Evolutionary conservation across 257 asterid species (phyloP).

Genomic region (Scutellaria minor): DNA sequence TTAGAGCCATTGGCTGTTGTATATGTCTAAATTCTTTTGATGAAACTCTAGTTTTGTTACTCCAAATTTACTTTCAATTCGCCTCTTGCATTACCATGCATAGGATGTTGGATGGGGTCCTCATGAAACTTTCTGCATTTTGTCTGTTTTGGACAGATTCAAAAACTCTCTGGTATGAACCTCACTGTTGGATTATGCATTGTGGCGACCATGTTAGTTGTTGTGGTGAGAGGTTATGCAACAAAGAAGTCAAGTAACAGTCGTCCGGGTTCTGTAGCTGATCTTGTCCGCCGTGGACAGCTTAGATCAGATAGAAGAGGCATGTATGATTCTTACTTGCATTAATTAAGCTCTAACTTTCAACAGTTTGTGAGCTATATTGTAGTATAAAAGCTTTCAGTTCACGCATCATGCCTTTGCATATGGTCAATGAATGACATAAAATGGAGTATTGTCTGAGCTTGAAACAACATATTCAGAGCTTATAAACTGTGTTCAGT

Average conservation of each 20-base stretch:
- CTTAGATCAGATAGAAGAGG: conserved; percentile 99
- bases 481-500: background rate
- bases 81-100: background rate
- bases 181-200: conserved; percentile 64
- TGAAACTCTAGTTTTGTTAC: background rate
- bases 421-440: conserved; percentile 21
- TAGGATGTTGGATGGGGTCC: background rate
- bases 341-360: conserved; percentile 27
- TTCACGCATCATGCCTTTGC: conserved; percentile 8
- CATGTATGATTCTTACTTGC: conserved; percentile 79
- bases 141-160: conserved; percentile 50
- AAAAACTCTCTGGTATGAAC: conserved; percentile 54
- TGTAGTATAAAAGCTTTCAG: background rate
- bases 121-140: conserved; percentile 23
- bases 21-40: background rate
- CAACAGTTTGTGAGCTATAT: background rate
- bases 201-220: conserved; percentile 57
- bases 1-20: conserved; percentile 26
- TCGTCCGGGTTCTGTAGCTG: conserved; percentile 87
- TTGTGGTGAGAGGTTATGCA: conserved; percentile 55
- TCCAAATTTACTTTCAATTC: background rate
- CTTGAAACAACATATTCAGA: background rate
- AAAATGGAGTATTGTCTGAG: background rate
- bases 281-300: conserved; percentile 96
- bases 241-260: conserved; percentile 54